These are phyloP conservation scores for Scytalidium lignicola DNA, from an alignment of 2,329 filamentous ascomycete species.

Conservation along the genomic window DNA sequence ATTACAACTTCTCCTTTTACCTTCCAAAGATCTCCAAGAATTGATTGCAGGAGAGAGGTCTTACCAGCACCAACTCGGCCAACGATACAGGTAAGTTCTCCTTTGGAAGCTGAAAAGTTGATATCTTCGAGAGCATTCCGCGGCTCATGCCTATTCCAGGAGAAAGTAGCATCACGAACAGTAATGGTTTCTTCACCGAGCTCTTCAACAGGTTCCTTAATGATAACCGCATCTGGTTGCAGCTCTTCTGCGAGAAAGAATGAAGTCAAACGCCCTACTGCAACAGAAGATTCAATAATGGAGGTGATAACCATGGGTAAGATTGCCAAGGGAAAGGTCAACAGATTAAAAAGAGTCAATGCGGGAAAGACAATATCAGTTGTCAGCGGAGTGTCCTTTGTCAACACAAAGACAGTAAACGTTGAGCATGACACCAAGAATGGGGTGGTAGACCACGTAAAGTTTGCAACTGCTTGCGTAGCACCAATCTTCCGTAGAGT, in stretches of 20 bases:
- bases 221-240: constrained; percentile 73
- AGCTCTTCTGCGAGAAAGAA: constrained; percentile 88
- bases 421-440: constrained; percentile 97
- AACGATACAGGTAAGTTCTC: constrained; percentile 87
- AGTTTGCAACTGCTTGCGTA: constrained; percentile 89
- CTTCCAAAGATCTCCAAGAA: constrained; percentile 92
- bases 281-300: constrained; percentile 93
- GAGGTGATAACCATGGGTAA: constrained; percentile 97
- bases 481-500: constrained; percentile 95
- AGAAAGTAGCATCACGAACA: constrained; percentile 82
- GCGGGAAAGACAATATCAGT: constrained; percentile 97
- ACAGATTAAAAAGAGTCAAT: constrained; percentile 85
- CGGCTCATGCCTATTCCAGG: constrained; percentile 82
- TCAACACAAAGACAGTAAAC: constrained; percentile 90
- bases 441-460: constrained; percentile 95
- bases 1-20: constrained; percentile 76
- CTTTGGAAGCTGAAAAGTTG: constrained; percentile 83
- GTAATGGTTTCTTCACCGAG: constrained; percentile 80
- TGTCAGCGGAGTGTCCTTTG: constrained; percentile 72
- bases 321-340: constrained; percentile 90
- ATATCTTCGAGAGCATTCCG: constrained; percentile 73
- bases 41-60: constrained; percentile 81
- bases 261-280: constrained; percentile 75
- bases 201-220: constrained; percentile 65
- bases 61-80: constrained; percentile 94